Evolutionary conservation across 768 basidiomycete genomes (phyloP).

Genomic region (Collybia sp.): DNA sequence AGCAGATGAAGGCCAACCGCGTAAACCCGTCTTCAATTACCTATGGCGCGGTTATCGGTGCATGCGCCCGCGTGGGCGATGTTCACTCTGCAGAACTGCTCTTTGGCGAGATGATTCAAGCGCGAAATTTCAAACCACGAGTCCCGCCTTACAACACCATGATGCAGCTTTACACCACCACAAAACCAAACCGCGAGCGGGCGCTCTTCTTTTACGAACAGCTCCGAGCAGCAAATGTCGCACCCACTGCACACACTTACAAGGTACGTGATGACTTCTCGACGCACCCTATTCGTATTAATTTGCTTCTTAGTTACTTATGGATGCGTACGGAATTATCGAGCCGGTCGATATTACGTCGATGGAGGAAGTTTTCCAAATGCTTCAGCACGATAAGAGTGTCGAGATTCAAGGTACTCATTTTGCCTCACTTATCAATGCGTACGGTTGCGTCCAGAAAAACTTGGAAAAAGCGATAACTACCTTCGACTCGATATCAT

Average conservation of each 20-base stretch:
- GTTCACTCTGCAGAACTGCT: slow-evolving; percentile 72
- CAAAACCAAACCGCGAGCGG: slow-evolving; percentile 79
- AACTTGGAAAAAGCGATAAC: slow-evolving; percentile 73
- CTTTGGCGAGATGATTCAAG: slow-evolving; percentile 79
- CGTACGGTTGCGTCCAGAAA: slow-evolving; percentile 76
- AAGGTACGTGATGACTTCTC: slow-evolving; percentile 48
- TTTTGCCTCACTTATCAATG: slow-evolving; percentile 84
- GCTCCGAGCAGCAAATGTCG: slow-evolving; percentile 54
- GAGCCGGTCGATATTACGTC: slow-evolving; percentile 72
- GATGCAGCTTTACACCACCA: slow-evolving; percentile 94
- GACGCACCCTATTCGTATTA: slow-evolving; percentile 5
- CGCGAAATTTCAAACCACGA: slow-evolving; percentile 76
- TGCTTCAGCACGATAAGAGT: slow-evolving; percentile 41
- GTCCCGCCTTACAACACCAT: slow-evolving; percentile 98
- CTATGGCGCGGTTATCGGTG: slow-evolving; percentile 91
- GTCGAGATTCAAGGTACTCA: slow-evolving; percentile 43
- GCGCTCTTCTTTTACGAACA: slow-evolving; percentile 73
- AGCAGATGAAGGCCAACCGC: slow-evolving; percentile 69
- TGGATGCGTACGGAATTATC: slow-evolving; percentile 85
- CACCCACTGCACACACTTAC: slow-evolving; percentile 89
- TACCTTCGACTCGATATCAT: slow-evolving; percentile 71
- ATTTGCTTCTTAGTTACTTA: slow-evolving; percentile 52
- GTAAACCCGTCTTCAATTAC: slow-evolving; percentile 80
- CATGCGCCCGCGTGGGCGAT: slow-evolving; percentile 93
- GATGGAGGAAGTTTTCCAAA: slow-evolving; percentile 68